These are phyloP conservation scores for Aureobasidium sp. DNA, from an alignment of 2,329 filamentous ascomycete species.

Conservation along the genomic window DNA sequence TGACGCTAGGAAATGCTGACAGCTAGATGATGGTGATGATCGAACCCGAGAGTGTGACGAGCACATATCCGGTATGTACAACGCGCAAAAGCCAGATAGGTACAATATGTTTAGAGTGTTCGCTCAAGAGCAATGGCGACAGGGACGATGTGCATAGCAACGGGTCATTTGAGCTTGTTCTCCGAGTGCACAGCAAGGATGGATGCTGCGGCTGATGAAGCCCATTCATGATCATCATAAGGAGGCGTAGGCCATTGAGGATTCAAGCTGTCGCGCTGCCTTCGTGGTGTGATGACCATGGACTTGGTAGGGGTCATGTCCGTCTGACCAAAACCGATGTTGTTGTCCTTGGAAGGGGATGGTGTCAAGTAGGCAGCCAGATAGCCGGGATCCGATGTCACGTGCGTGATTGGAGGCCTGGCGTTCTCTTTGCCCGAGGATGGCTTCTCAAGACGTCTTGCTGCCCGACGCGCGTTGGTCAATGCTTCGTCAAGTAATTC, in stretches of 20 bases:
- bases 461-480: constrained; percentile 64
- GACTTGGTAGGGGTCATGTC: constrained; percentile 58
- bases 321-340: constrained; percentile 62
- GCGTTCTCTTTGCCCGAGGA: constrained; percentile 17
- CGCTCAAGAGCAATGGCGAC: neutral
- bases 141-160: neutral
- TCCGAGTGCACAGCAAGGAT: constrained; percentile 5
- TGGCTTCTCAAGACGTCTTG: constrained; percentile 54
- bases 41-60: neutral
- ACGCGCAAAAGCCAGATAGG: neutral
- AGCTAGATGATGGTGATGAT: constrained; percentile 8
- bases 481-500: constrained; percentile 88
- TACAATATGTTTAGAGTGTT: neutral
- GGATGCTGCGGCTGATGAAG: constrained; percentile 56
- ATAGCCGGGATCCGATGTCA: constrained; percentile 34
- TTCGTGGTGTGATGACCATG: constrained; percentile 56
- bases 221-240: constrained; percentile 91
- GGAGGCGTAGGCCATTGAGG: constrained; percentile 92
- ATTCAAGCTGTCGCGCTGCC: constrained; percentile 38
- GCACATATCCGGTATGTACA: constrained; percentile 12
- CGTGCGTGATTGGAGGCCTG: constrained; percentile 48
- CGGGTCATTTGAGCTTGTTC: neutral
- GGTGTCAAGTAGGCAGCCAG: constrained; percentile 57
- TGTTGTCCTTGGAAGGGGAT: constrained; percentile 74
- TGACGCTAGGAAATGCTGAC: constrained; percentile 8